phyloP scores from a whole-genome alignment of 768 basidiomycete species.

The Termitomyces sp. region DNA sequence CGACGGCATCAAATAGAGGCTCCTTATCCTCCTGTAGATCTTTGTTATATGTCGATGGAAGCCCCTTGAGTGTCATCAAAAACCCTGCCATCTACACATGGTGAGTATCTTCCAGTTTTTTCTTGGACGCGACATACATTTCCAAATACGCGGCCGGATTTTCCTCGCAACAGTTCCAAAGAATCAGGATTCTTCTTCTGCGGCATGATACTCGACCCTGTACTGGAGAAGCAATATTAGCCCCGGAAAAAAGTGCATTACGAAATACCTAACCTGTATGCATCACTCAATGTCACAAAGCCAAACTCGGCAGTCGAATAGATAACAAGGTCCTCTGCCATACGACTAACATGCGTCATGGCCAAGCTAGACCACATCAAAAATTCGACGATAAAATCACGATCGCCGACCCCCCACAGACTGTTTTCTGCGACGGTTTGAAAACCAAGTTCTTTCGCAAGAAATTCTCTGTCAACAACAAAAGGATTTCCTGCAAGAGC shows the following conservation, averaged over 20 bases:
- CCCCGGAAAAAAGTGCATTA: not conserved
- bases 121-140: conserved; percentile 44
- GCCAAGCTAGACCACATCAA: conserved; percentile 92
- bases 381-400: conserved; percentile 97
- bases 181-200: conserved; percentile 99
- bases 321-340: conserved; percentile 95
- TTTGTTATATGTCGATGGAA: conserved; percentile 99
- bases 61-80: conserved; percentile 93
- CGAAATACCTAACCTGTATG: conserved; percentile 59
- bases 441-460: conserved; percentile 89
- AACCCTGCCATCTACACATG: conserved; percentile 84
- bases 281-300: conserved; percentile 93
- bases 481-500: conserved; percentile 98
- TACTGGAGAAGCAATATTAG: conserved; percentile 40
- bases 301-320: conserved; percentile 98
- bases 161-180: conserved; percentile 90
- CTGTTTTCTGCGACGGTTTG: conserved; percentile 89
- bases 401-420: conserved; percentile 93
- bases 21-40: conserved; percentile 99
- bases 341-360: conserved; percentile 89
- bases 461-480: conserved; percentile 86
- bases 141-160: conserved; percentile 91
- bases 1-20: conserved; percentile 90
- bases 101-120: not conserved
- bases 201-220: conserved; percentile 99